Percentiles rank a stretch among this genome's conserved stretches.
Conservation (phyloP, 2,329 filamentous ascomycete species). For the Verticillium longisporum region DNA sequence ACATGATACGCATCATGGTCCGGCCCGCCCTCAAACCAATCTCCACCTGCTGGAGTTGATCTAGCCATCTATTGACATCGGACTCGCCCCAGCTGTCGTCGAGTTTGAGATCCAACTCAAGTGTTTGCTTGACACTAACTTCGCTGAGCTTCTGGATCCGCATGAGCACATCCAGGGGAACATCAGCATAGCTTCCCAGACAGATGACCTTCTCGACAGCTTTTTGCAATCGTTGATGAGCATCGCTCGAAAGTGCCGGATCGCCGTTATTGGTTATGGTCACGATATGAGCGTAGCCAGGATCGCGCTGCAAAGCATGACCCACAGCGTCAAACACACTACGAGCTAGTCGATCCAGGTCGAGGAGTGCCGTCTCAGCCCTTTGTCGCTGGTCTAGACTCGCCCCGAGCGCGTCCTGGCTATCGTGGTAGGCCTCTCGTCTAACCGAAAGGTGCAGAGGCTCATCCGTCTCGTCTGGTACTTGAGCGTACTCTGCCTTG, state of each 20-base stretch:
- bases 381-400: constrained; percentile 76
- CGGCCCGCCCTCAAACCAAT: constrained; percentile 71
- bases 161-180: constrained; percentile 68
- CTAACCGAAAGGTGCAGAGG: constrained; percentile 41
- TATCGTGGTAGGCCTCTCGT: constrained; percentile 33
- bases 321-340: constrained; percentile 75
- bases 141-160: constrained; percentile 77
- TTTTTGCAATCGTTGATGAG: constrained; percentile 66
- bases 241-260: constrained; percentile 56
- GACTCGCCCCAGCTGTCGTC: constrained; percentile 61
- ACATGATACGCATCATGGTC: constrained; percentile 78
- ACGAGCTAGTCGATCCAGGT: constrained; percentile 62
- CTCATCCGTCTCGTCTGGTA: constrained; percentile 38
- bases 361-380: constrained; percentile 65
- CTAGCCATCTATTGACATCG: constrained; percentile 63
- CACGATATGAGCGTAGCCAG: constrained; percentile 47
- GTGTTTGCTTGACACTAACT: constrained; percentile 59
- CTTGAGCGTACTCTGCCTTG: constrained; percentile 44
- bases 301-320: constrained; percentile 50
- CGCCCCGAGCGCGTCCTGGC: constrained; percentile 44
- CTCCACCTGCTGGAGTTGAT: constrained; percentile 61
- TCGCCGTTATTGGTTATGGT: constrained; percentile 52
- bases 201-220: constrained; percentile 66
- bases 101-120: constrained; percentile 61
- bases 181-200: constrained; percentile 59